Percentiles rank a stretch among this genome's conserved stretches.
Conservation (phyloP, 2,329 filamentous ascomycete species). For the Monilinia fructicola region DNA sequence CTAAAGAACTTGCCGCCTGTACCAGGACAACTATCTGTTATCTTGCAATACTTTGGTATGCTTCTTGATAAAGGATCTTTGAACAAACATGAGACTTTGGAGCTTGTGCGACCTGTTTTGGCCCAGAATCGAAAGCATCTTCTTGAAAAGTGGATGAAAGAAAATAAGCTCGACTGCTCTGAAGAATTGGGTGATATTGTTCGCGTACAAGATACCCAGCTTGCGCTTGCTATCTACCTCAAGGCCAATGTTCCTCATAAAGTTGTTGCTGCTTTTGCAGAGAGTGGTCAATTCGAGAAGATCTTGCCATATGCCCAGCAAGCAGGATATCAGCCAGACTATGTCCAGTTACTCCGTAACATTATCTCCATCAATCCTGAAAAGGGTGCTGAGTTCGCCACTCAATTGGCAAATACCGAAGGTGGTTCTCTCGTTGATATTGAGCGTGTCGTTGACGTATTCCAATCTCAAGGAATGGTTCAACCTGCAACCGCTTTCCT, state of each 20-base stretch:
- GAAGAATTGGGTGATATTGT: slow-evolving; percentile 96
- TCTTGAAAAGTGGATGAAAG: slow-evolving; percentile 95
- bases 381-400: slow-evolving; percentile 92
- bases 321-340: slow-evolving; percentile 90
- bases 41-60: slow-evolving; percentile 97
- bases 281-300: slow-evolving; percentile 95
- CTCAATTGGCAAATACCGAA: slow-evolving; percentile 86
- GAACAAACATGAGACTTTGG: slow-evolving; percentile 90
- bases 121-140: slow-evolving; percentile 93
- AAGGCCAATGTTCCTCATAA: slow-evolving; percentile 90
- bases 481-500: slow-evolving; percentile 98
- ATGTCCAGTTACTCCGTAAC: slow-evolving; percentile 85
- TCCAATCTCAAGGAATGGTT: slow-evolving; percentile 96
- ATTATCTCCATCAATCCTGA: slow-evolving; percentile 80
- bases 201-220: slow-evolving; percentile 80
- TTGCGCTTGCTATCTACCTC: slow-evolving; percentile 86
- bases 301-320: slow-evolving; percentile 89
- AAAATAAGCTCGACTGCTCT: slow-evolving; percentile 93
- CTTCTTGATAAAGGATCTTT: slow-evolving; percentile 91
- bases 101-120: slow-evolving; percentile 88
- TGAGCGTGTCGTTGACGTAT: slow-evolving; percentile 93
- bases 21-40: slow-evolving; percentile 85
- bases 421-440: slow-evolving; percentile 85
- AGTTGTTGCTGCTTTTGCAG: slow-evolving; percentile 90
- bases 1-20: slow-evolving; percentile 85